These are phyloP conservation scores for Xylariaceae sp. DNA, from an alignment of 2,329 filamentous ascomycete species.

Conservation along the genomic window DNA sequence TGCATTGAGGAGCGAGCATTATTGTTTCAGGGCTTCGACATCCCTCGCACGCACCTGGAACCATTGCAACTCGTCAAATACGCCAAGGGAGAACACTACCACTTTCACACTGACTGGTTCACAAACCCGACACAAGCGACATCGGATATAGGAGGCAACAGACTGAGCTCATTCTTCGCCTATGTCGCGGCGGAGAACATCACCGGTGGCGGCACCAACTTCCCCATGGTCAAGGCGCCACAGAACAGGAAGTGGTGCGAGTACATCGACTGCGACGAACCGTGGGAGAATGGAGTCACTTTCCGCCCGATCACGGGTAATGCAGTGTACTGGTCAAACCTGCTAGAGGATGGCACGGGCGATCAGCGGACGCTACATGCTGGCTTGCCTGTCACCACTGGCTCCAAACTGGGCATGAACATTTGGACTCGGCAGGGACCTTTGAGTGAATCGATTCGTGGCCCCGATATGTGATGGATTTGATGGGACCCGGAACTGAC, in stretches of 20 bases:
- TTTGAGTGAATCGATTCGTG: conserved; percentile 30
- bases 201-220: conserved; percentile 45
- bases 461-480: conserved; percentile 15
- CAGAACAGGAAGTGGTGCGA: conserved; percentile 36
- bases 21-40: conserved; percentile 40
- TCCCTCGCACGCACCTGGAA: conserved; percentile 35
- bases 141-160: conserved; percentile 38
- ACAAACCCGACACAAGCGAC: conserved; percentile 34
- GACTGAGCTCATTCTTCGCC: conserved; percentile 43
- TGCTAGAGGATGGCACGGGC: conserved; percentile 34
- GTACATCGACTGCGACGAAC: conserved; percentile 44
- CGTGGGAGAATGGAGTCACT: conserved; percentile 42
- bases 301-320: conserved; percentile 44
- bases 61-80: conserved; percentile 47
- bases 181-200: conserved; percentile 40
- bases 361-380: conserved; percentile 43
- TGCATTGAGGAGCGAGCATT: conserved; percentile 45
- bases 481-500: no score
- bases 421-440: conserved; percentile 45
- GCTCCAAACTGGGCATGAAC: conserved; percentile 48
- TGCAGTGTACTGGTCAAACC: conserved; percentile 45
- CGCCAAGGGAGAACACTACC: conserved; percentile 38
- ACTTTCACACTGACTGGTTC: conserved; percentile 50
- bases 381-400: conserved; percentile 40
- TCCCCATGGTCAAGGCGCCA: conserved; percentile 38